Base-by-base conservation (phyloP, 345 rosid genomes). In the Rhodomyrtus tomentosa region DNA sequence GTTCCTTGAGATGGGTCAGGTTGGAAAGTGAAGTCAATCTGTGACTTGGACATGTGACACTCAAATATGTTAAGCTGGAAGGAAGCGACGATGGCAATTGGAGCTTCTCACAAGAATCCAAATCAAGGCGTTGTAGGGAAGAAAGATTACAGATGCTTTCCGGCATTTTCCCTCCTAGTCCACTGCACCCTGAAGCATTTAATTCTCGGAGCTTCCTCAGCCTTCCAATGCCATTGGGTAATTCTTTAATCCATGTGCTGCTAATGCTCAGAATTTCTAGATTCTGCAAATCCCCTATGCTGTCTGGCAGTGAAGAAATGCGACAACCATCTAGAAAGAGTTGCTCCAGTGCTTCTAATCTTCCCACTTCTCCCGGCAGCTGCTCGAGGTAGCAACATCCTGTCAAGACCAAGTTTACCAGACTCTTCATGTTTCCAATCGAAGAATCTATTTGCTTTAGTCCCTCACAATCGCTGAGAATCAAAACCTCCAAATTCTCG, bases 391-490 rank as follows among this genome's bases (percentile, higher is more conserved):
- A 3, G 1, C 1, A 0, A 54, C 56, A 54, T 7, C 4, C 2
- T 11, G 25, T 3, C 56, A 54, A 54, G 11, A 21, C 56, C 25
- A 54, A 54, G 56, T n/a, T 10, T 21, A 54, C 56, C 25, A 21
- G 56, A 54, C n/a, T 21, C 56, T 22, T 54, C n/a, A 54, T 54
- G 10, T 54, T 21, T 54, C 56, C n/a, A 54, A 54, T 54, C 56
- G 25, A 54, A 54, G 56, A 54, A n/a, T 54, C 56, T 21, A 54
- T 22, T 54, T 54, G 25, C 11, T 54, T 1, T 54, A 54, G 21
- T 3, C 11, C 0, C 7, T 0, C 0, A 54, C 56, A 54, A 54
- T 21, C 0, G 1, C 2, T 16, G 10, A 54, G 25, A 4, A 54
- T 54, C 56, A 21, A 5, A 54, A 54, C 56, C 56, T 54, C 56